phyloP scores from a whole-genome alignment of 345 rosid genomes.

The Cardamine resedifolia region DNA sequence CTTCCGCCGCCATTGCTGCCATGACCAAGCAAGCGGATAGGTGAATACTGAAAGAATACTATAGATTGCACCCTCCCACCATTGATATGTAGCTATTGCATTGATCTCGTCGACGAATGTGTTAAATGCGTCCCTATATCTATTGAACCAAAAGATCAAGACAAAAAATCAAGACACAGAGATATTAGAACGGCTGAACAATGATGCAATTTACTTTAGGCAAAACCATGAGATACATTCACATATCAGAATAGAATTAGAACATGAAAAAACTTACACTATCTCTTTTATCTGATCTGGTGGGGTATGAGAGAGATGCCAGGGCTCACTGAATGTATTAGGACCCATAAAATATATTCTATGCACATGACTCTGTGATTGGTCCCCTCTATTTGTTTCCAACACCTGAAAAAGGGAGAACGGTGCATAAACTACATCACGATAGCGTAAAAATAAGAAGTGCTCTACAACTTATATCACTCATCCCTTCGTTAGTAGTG shows the following conservation, averaged over 20 bases:
- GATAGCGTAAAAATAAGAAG: neutral
- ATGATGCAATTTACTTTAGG: neutral
- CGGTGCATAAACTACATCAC: conserved; percentile 12
- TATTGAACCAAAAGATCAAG: conserved; percentile 35
- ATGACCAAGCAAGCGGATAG: conserved; percentile 93
- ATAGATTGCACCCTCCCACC: conserved; percentile 98
- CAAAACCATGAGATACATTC: conserved; percentile 24
- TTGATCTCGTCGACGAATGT: conserved; percentile 91
- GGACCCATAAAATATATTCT: conserved; percentile 97
- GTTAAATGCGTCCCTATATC: conserved; percentile 89
- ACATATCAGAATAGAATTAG: conserved; percentile 7
- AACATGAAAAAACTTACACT: conserved; percentile 55
- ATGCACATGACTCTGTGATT: conserved; percentile 90
- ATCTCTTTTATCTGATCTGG: conserved; percentile 93
- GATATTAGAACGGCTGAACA: too few relatives aligned
- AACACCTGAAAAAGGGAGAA: conserved; percentile 58
- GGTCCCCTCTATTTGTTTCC: conserved; percentile 96
- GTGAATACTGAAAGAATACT: conserved; percentile 72
- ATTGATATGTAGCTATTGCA: conserved; percentile 87
- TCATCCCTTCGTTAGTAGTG: neutral
- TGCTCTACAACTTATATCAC: neutral
- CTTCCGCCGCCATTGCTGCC: conserved; percentile 94
- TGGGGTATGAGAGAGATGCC: conserved; percentile 90
- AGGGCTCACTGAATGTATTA: conserved; percentile 91
- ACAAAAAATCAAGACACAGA: neutral